A percentile compares a stretch with the other conserved stretches of the same genome.
phyloP scores from a whole-genome alignment of 768 basidiomycete species.

The Tricholoma furcatifolium region DNA sequence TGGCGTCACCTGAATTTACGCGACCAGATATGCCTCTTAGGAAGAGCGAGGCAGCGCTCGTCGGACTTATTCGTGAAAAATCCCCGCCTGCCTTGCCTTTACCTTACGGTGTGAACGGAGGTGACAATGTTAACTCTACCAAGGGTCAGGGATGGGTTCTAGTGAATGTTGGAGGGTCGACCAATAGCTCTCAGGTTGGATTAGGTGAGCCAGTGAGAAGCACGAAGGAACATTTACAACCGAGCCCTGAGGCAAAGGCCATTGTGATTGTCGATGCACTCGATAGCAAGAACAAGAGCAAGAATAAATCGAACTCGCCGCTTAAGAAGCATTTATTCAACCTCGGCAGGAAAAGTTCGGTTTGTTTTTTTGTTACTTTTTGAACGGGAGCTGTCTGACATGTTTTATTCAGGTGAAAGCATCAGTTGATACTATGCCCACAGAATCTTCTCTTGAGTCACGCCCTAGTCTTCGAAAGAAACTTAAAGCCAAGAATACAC shows the following conservation, averaged over 20 bases:
- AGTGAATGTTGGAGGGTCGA: slow-evolving; percentile 53
- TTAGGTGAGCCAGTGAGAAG: neutral
- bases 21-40: slow-evolving; percentile 40
- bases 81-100: slow-evolving; percentile 18
- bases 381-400: neutral
- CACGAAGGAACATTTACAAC: neutral
- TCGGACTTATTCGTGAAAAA: slow-evolving; percentile 45
- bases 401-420: slow-evolving; percentile 12
- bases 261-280: slow-evolving; percentile 61
- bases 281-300: slow-evolving; percentile 44
- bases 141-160: slow-evolving; percentile 64
- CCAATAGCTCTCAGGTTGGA: slow-evolving; percentile 4
- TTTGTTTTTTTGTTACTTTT: slow-evolving; percentile 22
- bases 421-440: neutral
- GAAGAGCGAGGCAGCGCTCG: slow-evolving; percentile 65
- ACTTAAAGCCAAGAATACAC: neutral
- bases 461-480: neutral
- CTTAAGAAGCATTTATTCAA: slow-evolving; percentile 35
- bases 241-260: slow-evolving; percentile 50
- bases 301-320: slow-evolving; percentile 18
- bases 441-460: neutral
- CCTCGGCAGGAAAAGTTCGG: slow-evolving; percentile 35
- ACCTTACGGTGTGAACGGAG: neutral
- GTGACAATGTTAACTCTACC: slow-evolving; percentile 17
- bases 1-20: slow-evolving; percentile 54